A percentile compares a stretch with the other conserved stretches of the same genome.
Evolutionary conservation across 164 flowering plant species (phyloP).

Genomic region (Aristolochia contorta): DNA sequence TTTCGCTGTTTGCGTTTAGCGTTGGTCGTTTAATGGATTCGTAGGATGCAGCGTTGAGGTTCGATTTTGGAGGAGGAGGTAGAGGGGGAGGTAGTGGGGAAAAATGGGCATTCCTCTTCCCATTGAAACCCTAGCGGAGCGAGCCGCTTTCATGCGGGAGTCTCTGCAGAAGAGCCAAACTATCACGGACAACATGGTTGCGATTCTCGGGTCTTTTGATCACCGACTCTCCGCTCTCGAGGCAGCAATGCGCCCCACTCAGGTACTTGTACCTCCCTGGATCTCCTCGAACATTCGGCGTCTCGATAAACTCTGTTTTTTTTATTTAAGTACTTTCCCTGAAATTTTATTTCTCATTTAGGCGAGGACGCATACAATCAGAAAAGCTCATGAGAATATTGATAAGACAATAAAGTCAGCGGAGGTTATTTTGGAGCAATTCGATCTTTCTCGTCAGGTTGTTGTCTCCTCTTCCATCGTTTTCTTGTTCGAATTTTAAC

Average conservation of each 20-base stretch:
- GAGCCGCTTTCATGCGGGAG: conserved; percentile 58
- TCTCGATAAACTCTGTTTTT: not conserved
- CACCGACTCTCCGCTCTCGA: conserved; percentile 96
- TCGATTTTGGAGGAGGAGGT: too few relatives aligned
- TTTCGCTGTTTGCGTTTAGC: too few relatives aligned
- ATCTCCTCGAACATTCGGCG: too few relatives aligned
- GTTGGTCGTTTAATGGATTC: too few relatives aligned
- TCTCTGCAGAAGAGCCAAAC: conserved; percentile 82
- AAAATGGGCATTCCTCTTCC: conserved; percentile 44
- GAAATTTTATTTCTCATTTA: conserved; percentile 10
- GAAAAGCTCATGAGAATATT: conserved; percentile 90
- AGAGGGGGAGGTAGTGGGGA: not conserved
- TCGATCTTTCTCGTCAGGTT: conserved; percentile 83
- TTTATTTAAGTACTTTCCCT: not conserved
- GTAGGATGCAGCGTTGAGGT: too few relatives aligned
- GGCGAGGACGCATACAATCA: conserved; percentile 82
- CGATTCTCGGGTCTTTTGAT: conserved; percentile 88
- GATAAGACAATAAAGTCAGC: conserved; percentile 91
- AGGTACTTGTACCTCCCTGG: conserved; percentile 29
- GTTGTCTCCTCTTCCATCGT: not conserved
- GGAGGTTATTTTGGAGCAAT: conserved; percentile 69
- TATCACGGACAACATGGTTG: conserved; percentile 70
- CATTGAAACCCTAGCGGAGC: conserved; percentile 48
- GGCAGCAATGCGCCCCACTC: conserved; percentile 96
- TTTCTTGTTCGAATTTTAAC: not conserved